A percentile compares a stretch with the other conserved stretches of the same genome.
Evolutionary conservation across 2,329 filamentous ascomycete species (phyloP).

Genomic region (Xylaria sp.): DNA sequence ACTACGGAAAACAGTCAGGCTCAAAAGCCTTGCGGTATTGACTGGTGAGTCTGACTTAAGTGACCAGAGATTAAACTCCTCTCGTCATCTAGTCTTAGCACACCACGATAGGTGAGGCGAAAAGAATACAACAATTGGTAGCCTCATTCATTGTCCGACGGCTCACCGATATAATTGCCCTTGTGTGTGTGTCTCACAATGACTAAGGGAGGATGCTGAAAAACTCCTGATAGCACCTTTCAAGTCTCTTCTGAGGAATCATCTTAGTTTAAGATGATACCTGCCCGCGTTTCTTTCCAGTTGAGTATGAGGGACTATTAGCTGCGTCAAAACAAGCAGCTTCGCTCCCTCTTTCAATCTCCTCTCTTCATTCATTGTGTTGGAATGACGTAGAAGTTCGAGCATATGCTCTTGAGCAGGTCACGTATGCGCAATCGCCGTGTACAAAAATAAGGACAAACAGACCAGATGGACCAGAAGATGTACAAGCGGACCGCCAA

Average conservation of each 20-base stretch:
- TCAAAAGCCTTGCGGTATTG: too few species aligned
- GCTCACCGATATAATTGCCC: neutral
- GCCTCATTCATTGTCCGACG: too few species aligned
- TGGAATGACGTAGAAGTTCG: neutral
- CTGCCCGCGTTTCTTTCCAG: neutral
- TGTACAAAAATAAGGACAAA: constrained; percentile 50
- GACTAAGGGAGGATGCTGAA: neutral
- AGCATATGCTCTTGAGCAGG: neutral
- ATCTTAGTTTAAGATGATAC: neutral
- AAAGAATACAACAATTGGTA: too few species aligned
- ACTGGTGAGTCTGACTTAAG: too few species aligned
- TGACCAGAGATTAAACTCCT: neutral
- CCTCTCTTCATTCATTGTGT: neutral
- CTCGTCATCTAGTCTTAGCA: neutral
- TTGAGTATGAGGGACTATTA: neutral
- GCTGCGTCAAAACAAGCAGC: neutral
- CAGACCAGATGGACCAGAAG: constrained; percentile 55
- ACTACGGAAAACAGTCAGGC: too few species aligned
- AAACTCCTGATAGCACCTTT: neutral
- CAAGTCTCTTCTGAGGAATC: neutral
- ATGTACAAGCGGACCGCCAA: constrained; percentile 61
- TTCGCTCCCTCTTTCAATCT: too few species aligned
- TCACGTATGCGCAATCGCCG: neutral
- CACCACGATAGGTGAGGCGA: too few species aligned
- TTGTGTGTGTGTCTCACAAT: neutral